Evolutionary conservation across 805 yeast genomes (phyloP), one percentile per base, ranked within the genome.

Genomic region (Yarrowia phangngaensis): DNA sequence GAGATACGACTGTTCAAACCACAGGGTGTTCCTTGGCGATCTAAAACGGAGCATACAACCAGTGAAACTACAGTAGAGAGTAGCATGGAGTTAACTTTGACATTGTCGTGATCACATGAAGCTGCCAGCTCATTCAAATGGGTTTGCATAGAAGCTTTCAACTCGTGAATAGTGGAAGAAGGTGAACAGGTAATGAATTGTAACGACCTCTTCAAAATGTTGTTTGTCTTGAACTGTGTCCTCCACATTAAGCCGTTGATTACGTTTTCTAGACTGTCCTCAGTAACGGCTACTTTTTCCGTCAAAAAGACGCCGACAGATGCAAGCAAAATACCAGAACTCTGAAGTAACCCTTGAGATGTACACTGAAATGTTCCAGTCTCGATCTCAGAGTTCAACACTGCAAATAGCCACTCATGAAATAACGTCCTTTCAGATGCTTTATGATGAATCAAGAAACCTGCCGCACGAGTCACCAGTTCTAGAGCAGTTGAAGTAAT

Each of bases 1-100:
- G 45, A 38, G 27, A 38, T 27, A 1, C 45, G 26, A 12, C 32
- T 27, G n/a, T 38, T 38, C 14, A 38, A 3, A 5, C 45, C 45
- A 13, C 23, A 11, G 6, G 31, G 31, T 8, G 23, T 13, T 5
- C 45, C 45, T 4, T 17, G 32, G 4, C 32, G 23, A 20, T 38
- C 45, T 6, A 38, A 11, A 13, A 38, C 26, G 3, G 45, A 31
- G 19, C 45, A 26, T 3, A 27, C 32, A 1, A 27, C 15, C 4
- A 38, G 24, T 11, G 17, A 7, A 8, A 11, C 13, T 2, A 38
- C 45, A 2, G 45, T 27, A 4, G 45, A 38, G 8, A 24, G 13
- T 2, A 38, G 24, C n/a, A 38, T 13, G 8, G 14, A 23, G 13
- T 19, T 9, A 12, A 38, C 8, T 13, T 27, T 24, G 6, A 15